Percentiles rank a stretch among this genome's conserved stretches.
Conservation (phyloP, 148 eudicot genomes). For the Pharnaceum exiguum region DNA sequence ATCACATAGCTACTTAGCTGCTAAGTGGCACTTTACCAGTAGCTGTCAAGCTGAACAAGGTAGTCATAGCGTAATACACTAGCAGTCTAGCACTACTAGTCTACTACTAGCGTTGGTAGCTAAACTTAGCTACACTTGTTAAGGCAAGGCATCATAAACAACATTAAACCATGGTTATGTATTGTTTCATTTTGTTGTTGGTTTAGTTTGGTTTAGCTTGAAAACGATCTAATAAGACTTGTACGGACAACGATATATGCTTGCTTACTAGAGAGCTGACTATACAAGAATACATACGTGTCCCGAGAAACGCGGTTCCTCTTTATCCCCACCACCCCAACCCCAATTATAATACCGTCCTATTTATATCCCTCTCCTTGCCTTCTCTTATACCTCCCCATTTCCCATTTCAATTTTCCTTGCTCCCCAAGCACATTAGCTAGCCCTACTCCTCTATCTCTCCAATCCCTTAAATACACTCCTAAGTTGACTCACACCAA, state of each 20-base stretch:
- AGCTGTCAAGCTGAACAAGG: too few species aligned
- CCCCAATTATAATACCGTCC: constrained; percentile 34
- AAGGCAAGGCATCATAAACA: too few species aligned
- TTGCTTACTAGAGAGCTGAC: not conserved
- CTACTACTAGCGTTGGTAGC: too few species aligned
- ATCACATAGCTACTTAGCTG: too few species aligned
- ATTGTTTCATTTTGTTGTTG: too few species aligned
- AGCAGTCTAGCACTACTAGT: too few species aligned
- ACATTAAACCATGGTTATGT: constrained; percentile 1
- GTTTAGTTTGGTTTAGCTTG: too few species aligned
- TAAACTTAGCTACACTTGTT: too few species aligned
- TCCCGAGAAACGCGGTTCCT: constrained; percentile 19
- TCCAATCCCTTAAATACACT: not conserved
- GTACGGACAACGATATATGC: constrained; percentile 3
- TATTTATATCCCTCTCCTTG: constrained; percentile 39
- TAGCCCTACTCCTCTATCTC: not conserved
- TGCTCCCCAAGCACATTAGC: not conserved
- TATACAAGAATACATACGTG: too few species aligned
- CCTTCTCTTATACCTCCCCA: not conserved
- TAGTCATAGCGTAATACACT: too few species aligned
- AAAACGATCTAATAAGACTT: too few species aligned
- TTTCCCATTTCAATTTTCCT: not conserved
- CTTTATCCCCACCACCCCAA: constrained; percentile 1
- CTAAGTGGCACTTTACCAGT: too few species aligned
- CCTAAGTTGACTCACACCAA: not conserved